These are phyloP conservation scores for Curvularia eragrostidis DNA, from an alignment of 2,329 filamentous ascomycete genomes.

Conservation along the genomic window DNA sequence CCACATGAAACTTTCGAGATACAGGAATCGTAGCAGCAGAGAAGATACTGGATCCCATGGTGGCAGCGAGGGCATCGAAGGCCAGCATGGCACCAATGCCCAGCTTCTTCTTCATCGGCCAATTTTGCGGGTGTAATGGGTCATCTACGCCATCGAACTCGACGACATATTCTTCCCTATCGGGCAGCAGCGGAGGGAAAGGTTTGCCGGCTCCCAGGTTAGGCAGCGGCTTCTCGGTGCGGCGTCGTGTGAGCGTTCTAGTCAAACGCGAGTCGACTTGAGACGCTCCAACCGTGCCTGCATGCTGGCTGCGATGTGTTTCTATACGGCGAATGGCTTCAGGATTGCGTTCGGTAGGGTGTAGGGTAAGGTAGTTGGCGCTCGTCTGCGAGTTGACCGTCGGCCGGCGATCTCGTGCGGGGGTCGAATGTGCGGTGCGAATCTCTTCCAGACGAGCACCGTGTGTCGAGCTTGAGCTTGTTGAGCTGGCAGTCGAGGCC, in stretches of 20 bases:
- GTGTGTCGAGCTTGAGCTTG: slow-evolving; percentile 21
- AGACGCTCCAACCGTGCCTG: slow-evolving; percentile 67
- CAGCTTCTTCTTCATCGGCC: slow-evolving; percentile 79
- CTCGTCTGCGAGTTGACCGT: slow-evolving; percentile 30
- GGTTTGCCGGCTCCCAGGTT: slow-evolving; percentile 74
- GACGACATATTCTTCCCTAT: slow-evolving; percentile 79
- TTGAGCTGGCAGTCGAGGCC: slow-evolving; percentile 27
- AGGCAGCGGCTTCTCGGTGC: slow-evolving; percentile 64
- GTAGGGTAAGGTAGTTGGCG: slow-evolving; percentile 34
- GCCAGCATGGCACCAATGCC: slow-evolving; percentile 71
- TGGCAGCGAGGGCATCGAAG: slow-evolving; percentile 73
- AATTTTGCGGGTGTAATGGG: slow-evolving; percentile 87
- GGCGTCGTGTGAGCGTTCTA: slow-evolving; percentile 50
- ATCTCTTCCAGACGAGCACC: slow-evolving; percentile 39
- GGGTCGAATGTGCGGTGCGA: slow-evolving; percentile 32
- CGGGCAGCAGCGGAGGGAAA: slow-evolving; percentile 73
- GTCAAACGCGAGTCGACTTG: slow-evolving; percentile 50
- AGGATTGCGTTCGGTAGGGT: slow-evolving; percentile 66
- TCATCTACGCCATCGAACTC: slow-evolving; percentile 84
- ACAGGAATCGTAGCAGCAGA: slow-evolving; percentile 45
- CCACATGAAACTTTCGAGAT: slow-evolving; percentile 39
- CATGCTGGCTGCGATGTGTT: slow-evolving; percentile 74
- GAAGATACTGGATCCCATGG: slow-evolving; percentile 65
- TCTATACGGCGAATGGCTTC: slow-evolving; percentile 75
- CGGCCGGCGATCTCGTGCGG: slow-evolving; percentile 23